phyloP scores from a whole-genome alignment of 352 stramenopile genomes.

The Peronospora tabacina region DNA sequence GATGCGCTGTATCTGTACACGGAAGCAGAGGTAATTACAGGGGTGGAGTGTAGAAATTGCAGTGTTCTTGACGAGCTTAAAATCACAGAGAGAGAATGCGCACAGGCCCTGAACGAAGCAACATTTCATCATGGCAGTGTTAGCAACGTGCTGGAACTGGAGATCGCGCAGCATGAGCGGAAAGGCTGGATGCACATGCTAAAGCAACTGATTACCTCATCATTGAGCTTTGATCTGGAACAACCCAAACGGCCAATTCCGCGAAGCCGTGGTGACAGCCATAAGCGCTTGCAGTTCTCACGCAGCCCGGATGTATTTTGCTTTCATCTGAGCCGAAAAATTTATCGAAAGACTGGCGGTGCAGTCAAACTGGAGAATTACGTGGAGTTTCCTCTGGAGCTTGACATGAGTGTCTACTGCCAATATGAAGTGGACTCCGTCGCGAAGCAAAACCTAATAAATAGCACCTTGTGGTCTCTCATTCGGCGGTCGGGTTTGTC shows the following conservation, averaged over 20 bases:
- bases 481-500: neutral
- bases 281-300: constrained; percentile 72
- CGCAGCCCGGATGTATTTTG: constrained; percentile 77
- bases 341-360: constrained; percentile 63
- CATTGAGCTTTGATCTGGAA: constrained; percentile 29
- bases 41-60: constrained; percentile 70
- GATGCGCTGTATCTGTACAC: constrained; percentile 65
- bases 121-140: constrained; percentile 1
- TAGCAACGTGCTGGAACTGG: constrained; percentile 33
- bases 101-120: constrained; percentile 14
- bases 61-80: constrained; percentile 50
- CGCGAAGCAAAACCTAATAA: constrained; percentile 21
- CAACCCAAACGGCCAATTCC: constrained; percentile 32
- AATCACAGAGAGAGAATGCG: constrained; percentile 31
- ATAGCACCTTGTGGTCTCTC: constrained; percentile 1
- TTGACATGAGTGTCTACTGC: constrained; percentile 73
- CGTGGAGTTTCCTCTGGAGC: constrained; percentile 69
- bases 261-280: constrained; percentile 39
- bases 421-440: constrained; percentile 44
- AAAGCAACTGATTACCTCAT: constrained; percentile 32
- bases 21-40: constrained; percentile 55
- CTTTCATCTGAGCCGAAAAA: constrained; percentile 84
- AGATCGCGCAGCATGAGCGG: constrained; percentile 52
- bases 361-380: constrained; percentile 73
- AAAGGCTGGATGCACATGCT: constrained; percentile 63